Evolutionary conservation across 2,329 filamentous ascomycete genomes (phyloP).

Genomic region (Leptographium flavum): DNA sequence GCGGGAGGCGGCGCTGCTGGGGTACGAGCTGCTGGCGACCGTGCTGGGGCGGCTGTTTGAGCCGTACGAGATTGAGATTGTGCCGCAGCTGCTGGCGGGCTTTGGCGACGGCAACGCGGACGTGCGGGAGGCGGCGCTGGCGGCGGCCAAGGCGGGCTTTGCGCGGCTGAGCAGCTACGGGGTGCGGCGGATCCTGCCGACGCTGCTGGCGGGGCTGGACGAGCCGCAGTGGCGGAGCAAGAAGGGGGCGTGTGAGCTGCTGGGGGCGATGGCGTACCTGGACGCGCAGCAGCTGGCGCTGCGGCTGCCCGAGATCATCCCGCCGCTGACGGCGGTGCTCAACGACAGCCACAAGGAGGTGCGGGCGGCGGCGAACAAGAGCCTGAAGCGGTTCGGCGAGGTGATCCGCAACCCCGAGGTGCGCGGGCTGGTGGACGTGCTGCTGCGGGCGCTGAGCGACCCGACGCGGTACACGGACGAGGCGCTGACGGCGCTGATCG

Average conservation of each 20-base stretch:
- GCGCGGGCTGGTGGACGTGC: constrained; percentile 76
- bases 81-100: constrained; percentile 74
- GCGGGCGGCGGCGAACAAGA: constrained; percentile 78
- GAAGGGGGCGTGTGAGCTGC: constrained; percentile 89
- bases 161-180: constrained; percentile 86
- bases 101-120: constrained; percentile 83
- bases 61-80: constrained; percentile 90
- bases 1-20: constrained; percentile 75
- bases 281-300: constrained; percentile 87
- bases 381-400: constrained; percentile 93
- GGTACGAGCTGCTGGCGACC: constrained; percentile 78
- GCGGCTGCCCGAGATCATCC: constrained; percentile 92
- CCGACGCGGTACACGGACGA: constrained; percentile 95
- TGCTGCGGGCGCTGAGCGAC: constrained; percentile 93
- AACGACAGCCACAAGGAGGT: constrained; percentile 99
- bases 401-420: constrained; percentile 98
- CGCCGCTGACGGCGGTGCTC: constrained; percentile 80
- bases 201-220: constrained; percentile 78
- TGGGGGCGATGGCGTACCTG: constrained; percentile 96
- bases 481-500: constrained; percentile 85
- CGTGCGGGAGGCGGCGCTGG: constrained; percentile 83
- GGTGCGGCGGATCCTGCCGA: constrained; percentile 88
- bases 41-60: constrained; percentile 84
- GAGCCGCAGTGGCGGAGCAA: constrained; percentile 97
- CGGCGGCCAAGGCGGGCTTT: constrained; percentile 90